phyloP scores from a whole-genome alignment of 805 yeast species.

The Saturnispora saitoi region DNA sequence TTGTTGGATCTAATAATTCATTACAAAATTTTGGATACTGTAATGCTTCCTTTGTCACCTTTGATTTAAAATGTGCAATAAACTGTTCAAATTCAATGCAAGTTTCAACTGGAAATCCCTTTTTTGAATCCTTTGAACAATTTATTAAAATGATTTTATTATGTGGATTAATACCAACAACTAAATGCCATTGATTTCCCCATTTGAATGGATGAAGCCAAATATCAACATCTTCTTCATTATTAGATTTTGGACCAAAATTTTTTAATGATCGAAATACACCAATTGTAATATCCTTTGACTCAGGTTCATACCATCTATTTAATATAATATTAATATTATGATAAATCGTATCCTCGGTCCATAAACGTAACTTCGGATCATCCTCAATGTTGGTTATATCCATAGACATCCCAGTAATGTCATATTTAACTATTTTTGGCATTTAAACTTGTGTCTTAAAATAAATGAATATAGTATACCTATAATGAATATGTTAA shows the following conservation, averaged over 20 bases:
- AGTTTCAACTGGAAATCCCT: slow-evolving; percentile 19
- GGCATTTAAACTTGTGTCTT: not conserved
- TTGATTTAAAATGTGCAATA: slow-evolving; percentile 21
- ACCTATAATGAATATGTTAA: not conserved
- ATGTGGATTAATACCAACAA: slow-evolving; percentile 22
- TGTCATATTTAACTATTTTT: not conserved
- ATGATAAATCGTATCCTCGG: slow-evolving; percentile 4
- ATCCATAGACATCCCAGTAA: slow-evolving; percentile 12
- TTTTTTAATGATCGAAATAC: slow-evolving; percentile 17
- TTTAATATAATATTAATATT: slow-evolving; percentile 4
- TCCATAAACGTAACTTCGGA: slow-evolving; percentile 2
- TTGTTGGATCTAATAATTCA: slow-evolving; percentile 21
- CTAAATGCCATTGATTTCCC: slow-evolving; percentile 28
- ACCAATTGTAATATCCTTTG: not conserved
- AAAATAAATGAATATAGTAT: no score
- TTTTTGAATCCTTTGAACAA: slow-evolving; percentile 17
- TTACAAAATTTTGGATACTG: slow-evolving; percentile 20
- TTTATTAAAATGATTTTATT: slow-evolving; percentile 23
- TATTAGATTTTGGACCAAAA: slow-evolving; percentile 23
- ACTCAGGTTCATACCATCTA: slow-evolving; percentile 2
- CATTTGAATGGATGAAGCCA: slow-evolving; percentile 27
- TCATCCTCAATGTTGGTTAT: slow-evolving; percentile 5
- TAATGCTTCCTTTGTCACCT: slow-evolving; percentile 22
- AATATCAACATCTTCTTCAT: slow-evolving; percentile 12
- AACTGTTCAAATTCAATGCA: slow-evolving; percentile 24